Evolutionary conservation across 2,329 filamentous ascomycete species (phyloP).

Genomic region (Pseudogymnoascus verrucosus): DNA sequence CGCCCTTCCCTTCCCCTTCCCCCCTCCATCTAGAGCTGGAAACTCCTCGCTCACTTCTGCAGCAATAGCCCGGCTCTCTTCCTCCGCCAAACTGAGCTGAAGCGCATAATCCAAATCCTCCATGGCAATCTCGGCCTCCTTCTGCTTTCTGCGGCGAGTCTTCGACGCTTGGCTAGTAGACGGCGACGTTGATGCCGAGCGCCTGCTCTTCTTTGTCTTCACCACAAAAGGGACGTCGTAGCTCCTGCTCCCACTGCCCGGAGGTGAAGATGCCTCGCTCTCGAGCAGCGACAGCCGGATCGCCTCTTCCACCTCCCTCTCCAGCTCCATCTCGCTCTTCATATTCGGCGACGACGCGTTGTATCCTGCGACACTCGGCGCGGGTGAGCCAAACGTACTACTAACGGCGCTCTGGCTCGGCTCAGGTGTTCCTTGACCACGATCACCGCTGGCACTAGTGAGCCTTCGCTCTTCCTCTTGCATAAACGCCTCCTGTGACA

Average conservation of each 20-base stretch:
- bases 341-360: constrained; percentile 19
- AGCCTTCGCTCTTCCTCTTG: constrained; percentile 49
- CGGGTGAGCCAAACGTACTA: constrained; percentile 45
- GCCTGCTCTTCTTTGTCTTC: constrained; percentile 37
- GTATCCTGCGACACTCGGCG: constrained; percentile 41
- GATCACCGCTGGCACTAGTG: constrained; percentile 43
- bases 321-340: constrained; percentile 38
- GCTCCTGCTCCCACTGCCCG: constrained; percentile 32
- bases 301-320: constrained; percentile 56
- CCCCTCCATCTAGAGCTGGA: constrained; percentile 28
- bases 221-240: constrained; percentile 45
- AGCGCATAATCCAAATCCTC: constrained; percentile 54
- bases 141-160: constrained; percentile 13
- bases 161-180: constrained; percentile 27
- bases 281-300: constrained; percentile 55
- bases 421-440: constrained; percentile 28
- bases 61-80: constrained; percentile 29
- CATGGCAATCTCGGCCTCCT: constrained; percentile 27
- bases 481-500: constrained; percentile 53
- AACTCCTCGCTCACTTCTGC: constrained; percentile 31
- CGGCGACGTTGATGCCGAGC: constrained; percentile 30
- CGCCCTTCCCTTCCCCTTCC: constrained; percentile 37
- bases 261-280: constrained; percentile 40
- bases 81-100: constrained; percentile 51
- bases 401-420: constrained; percentile 29